A percentile compares a stretch with the other conserved stretches of the same genome.
phyloP scores from a whole-genome alignment of 306 rosid genomes.

The Cucurbita argyrosperma region DNA sequence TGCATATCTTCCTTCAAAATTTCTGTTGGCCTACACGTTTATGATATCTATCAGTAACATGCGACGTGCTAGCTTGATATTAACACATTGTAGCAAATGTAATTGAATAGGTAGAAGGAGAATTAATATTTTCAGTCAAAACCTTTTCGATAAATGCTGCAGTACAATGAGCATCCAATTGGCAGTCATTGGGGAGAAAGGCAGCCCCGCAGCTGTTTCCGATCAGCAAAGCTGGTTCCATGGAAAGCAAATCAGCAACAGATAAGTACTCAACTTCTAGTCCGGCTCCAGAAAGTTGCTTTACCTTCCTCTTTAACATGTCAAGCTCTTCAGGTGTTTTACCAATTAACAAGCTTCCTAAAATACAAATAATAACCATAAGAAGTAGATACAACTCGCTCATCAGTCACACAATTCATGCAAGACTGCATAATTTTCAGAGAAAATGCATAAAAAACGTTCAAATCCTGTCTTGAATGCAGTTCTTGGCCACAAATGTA shows the following conservation, averaged over 20 bases:
- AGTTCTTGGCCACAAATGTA: background rate
- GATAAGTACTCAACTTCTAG: slow-evolving; percentile 52
- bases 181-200: slow-evolving; percentile 66
- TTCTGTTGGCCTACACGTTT: slow-evolving; percentile 47
- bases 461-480: background rate
- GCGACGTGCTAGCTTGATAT: background rate
- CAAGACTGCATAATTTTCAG: background rate
- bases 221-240: slow-evolving; percentile 63
- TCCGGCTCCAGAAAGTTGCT: slow-evolving; percentile 44
- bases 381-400: background rate
- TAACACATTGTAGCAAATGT: background rate
- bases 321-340: slow-evolving; percentile 43
- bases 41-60: background rate
- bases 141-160: slow-evolving; percentile 60
- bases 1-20: slow-evolving; percentile 59
- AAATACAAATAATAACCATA: slow-evolving; percentile 1
- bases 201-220: slow-evolving; percentile 53
- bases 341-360: slow-evolving; percentile 76
- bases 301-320: slow-evolving; percentile 42
- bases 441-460: background rate
- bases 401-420: background rate
- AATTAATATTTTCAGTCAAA: background rate
- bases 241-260: slow-evolving; percentile 36
- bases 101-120: background rate
- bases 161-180: slow-evolving; percentile 63